Evolutionary conservation across 257 asterid genomes (phyloP).

Genomic region (Leonotis leonurus): DNA sequence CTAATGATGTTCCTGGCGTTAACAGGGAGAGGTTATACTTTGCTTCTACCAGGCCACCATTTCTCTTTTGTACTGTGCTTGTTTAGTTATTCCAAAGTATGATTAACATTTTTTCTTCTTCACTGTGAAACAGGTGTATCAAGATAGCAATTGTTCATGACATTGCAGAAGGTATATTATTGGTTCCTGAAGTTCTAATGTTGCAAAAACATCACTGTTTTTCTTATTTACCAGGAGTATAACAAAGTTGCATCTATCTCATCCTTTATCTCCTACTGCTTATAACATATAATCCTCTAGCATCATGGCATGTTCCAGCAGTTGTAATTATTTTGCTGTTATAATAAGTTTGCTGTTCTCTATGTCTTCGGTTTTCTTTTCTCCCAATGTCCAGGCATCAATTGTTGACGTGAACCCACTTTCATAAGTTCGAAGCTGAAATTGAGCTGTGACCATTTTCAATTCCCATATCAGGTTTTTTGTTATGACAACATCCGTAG

Average conservation of each 20-base stretch:
- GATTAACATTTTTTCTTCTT: conserved; percentile 9
- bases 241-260: neutral
- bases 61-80: too few species aligned
- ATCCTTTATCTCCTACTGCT: neutral
- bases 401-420: neutral
- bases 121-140: conserved; percentile 60
- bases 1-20: conserved; percentile 70
- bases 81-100: neutral
- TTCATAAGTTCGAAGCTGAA: neutral
- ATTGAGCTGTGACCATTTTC: neutral
- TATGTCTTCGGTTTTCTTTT: neutral
- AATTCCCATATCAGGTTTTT: neutral
- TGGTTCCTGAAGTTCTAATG: neutral
- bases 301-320: neutral
- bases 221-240: neutral
- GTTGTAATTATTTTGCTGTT: neutral
- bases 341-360: neutral
- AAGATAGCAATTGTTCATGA: conserved; percentile 93
- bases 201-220: neutral
- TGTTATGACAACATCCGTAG: neutral
- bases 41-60: neutral
- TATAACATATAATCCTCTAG: neutral
- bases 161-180: conserved; percentile 79
- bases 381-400: neutral
- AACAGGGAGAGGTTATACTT: conserved; percentile 80